Conservation (phyloP, 257 asterid genomes). For the Nicotiana attenuata region DNA sequence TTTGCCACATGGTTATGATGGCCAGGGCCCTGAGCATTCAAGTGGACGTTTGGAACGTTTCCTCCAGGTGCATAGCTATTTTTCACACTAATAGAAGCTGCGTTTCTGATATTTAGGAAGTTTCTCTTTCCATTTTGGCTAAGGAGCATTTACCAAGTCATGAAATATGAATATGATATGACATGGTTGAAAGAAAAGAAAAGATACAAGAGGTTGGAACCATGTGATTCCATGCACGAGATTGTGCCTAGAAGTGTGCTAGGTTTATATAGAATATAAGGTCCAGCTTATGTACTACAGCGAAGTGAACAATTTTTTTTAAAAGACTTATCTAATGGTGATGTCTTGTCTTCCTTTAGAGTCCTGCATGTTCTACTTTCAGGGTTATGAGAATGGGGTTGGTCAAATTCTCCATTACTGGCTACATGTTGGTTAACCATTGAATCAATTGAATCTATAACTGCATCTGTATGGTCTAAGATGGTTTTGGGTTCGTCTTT, state of each 20-base stretch:
- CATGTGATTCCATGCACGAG: background rate
- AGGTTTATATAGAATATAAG: background rate
- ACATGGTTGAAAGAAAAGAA: background rate
- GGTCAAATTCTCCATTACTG: background rate
- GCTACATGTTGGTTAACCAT: background rate
- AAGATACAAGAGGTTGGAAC: background rate
- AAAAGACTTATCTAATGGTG: background rate
- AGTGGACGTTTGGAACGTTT: slow-evolving; percentile 78
- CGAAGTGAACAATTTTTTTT: background rate
- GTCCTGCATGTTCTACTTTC: background rate
- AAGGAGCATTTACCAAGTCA: slow-evolving; percentile 6
- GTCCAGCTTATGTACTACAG: background rate
- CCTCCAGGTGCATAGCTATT: slow-evolving; percentile 44
- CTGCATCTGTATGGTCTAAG: background rate
- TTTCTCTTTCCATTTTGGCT: slow-evolving; percentile 12
- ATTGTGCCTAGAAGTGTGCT: background rate
- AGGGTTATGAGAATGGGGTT: background rate
- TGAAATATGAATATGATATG: background rate
- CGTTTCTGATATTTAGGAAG: background rate
- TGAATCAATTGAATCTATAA: background rate
- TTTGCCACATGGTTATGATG: slow-evolving; percentile 76
- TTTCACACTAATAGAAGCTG: slow-evolving; percentile 14
- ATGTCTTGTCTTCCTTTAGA: background rate
- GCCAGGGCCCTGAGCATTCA: slow-evolving; percentile 87
- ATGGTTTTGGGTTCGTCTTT: background rate